Conservation (phyloP, 2,329 filamentous ascomycete genomes). For the Aspergillus ochraceus region DNA sequence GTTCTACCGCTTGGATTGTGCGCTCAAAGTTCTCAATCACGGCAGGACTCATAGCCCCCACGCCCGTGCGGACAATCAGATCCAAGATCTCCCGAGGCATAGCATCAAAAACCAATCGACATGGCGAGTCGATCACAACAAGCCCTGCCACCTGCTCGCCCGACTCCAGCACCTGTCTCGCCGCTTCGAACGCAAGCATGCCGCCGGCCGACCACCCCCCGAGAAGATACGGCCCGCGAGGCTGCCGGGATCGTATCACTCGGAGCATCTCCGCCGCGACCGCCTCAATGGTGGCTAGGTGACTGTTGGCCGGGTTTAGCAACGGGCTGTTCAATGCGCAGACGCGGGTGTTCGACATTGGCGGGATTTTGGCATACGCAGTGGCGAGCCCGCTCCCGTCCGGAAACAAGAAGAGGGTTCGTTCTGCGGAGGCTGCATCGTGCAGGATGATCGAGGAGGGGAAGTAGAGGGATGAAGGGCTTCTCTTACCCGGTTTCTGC, state of each 20-base stretch:
- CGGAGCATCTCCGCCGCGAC: conserved; percentile 26
- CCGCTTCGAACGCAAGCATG: conserved; percentile 64
- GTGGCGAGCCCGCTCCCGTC: conserved; percentile 51
- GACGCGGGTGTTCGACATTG: conserved; percentile 50
- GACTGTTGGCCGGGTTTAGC: background rate
- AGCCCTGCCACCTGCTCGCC: conserved; percentile 56
- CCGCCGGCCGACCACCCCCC: conserved; percentile 71
- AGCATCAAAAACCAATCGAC: conserved; percentile 32
- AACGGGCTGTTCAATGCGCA: conserved; percentile 52
- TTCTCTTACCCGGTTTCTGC: background rate
- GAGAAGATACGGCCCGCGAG: conserved; percentile 56
- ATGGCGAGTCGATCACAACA: conserved; percentile 65
- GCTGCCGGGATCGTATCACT: conserved; percentile 30
- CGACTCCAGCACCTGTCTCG: conserved; percentile 55
- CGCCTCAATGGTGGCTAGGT: background rate
- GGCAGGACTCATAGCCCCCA: background rate
- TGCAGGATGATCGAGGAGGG: background rate
- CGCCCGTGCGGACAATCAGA: background rate
- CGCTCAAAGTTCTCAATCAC: background rate
- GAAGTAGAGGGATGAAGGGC: background rate
- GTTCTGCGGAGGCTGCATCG: background rate
- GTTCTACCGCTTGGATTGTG: background rate
- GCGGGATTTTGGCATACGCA: conserved; percentile 41
- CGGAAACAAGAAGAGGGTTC: conserved; percentile 47
- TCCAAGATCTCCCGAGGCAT: background rate